Percentiles rank a stretch among this genome's conserved stretches.
phyloP scores from a whole-genome alignment of 73 alveolate genomes.

The Paramecium caudatum region DNA sequence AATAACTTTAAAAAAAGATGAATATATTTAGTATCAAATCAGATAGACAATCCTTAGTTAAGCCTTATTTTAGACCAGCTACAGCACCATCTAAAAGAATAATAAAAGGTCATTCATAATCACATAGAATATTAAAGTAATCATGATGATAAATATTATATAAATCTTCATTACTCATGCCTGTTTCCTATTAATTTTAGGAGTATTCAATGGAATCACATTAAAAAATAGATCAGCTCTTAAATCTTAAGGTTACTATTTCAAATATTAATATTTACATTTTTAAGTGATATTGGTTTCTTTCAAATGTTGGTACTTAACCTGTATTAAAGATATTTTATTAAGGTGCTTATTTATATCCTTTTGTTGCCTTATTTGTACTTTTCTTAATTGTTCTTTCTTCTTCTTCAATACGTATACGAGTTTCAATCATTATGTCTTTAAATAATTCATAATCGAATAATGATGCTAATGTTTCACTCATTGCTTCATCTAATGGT shows the following conservation, averaged over 20 bases:
- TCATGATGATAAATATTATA: slow-evolving; percentile 25
- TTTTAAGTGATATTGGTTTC: not conserved
- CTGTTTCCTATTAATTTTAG: slow-evolving; percentile 42
- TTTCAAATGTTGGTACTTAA: not conserved
- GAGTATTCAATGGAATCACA: slow-evolving; percentile 30
- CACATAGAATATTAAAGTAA: slow-evolving; percentile 16
- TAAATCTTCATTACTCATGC: slow-evolving; percentile 9
- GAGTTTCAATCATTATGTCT: slow-evolving; percentile 64
- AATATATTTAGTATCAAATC: not conserved
- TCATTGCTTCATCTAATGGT: slow-evolving; percentile 53
- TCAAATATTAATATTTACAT: not conserved
- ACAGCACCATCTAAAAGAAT: not conserved
- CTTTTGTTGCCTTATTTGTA: slow-evolving; percentile 57
- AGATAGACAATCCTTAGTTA: slow-evolving; percentile 20
- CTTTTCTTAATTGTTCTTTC: slow-evolving; percentile 56
- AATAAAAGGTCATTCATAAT: not conserved
- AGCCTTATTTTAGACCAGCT: not conserved
- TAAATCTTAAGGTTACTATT: slow-evolving; percentile 21
- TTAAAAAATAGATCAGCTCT: slow-evolving; percentile 61
- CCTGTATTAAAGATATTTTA: slow-evolving; percentile 10
- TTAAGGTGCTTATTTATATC: slow-evolving; percentile 51
- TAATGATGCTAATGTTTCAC: slow-evolving; percentile 49
- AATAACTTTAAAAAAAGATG: not conserved
- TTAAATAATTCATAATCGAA: slow-evolving; percentile 57
- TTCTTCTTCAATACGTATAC: slow-evolving; percentile 52